Evolutionary conservation across 1,139 yeast species (phyloP), one percentile per base, ranked within the genome.

Genomic region (Casaregolazyma lundiana): DNA sequence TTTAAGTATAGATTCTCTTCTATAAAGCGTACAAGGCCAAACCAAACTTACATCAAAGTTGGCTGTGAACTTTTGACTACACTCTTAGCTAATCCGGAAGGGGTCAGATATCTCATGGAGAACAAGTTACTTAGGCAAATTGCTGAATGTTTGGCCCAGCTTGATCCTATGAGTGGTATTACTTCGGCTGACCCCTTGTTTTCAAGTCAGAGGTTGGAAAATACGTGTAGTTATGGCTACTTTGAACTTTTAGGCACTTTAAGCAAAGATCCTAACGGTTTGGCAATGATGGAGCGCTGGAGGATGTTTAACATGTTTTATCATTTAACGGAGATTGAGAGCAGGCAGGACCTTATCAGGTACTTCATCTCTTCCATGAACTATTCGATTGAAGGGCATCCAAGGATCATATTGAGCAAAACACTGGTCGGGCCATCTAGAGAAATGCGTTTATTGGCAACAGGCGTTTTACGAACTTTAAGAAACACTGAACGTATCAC

Each of bases 81-180:
- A 40, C 69, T 90, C n/a, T 66, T 87, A 3, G 70, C 77, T 4
- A 80, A 80, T 13, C 63, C 69, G 0, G 84, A 77, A 49, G 97
- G 97, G 1, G 71, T 78, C 34, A 76, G 74, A 51, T 82, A 84
- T 53, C 68, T 92, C 20, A 72, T 78, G 24, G 84, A 80, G 44
- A 86, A 84, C 59, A 90, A 90, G 63, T 72, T 90, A 6, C 63
- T 92, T 21, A 85, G 96, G 1, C 97, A 89, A 59, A 71, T 92
- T 46, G 87, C 95, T 0, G 96, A 90, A 56, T 80, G 94, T 39
- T 70, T 90, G 42, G 94, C 95, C 0, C 96, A 89, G 64, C 73
- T 87, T 18, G 95, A 86, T 57, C 92, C 94, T 0, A 76, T 71
- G 62, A 80, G 88, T 61, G 95, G 95, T 0, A 76, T 86, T 26